Evolutionary conservation across 2,329 filamentous ascomycete species (phyloP).

Genomic region (Davidsoniella eucalypti): DNA sequence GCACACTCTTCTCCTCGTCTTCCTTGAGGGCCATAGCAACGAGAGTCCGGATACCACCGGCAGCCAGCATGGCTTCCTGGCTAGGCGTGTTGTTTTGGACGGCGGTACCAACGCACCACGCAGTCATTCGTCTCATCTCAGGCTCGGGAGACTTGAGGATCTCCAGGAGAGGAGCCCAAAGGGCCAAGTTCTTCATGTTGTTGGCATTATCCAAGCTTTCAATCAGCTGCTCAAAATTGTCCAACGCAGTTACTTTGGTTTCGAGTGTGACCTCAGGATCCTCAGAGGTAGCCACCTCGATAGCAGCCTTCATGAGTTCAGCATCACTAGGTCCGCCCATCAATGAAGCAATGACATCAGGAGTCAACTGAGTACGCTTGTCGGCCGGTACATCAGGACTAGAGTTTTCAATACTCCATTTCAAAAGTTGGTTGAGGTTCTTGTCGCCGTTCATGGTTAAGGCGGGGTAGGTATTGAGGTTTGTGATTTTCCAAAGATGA

Average conservation of each 20-base stretch:
- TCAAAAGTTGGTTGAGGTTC: constrained; percentile 57
- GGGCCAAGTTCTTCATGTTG: constrained; percentile 60
- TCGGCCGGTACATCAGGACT: constrained; percentile 20
- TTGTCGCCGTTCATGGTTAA: constrained; percentile 23
- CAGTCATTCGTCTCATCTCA: constrained; percentile 67
- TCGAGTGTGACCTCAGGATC: constrained; percentile 50
- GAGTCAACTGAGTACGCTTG: constrained; percentile 35
- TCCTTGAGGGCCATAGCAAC: constrained; percentile 45
- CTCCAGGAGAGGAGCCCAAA: constrained; percentile 68
- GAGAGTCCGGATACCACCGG: constrained; percentile 54
- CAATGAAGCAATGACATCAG: constrained; percentile 55
- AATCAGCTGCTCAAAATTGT: constrained; percentile 88
- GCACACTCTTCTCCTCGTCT: constrained; percentile 44
- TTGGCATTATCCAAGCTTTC: constrained; percentile 94
- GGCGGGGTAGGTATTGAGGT: constrained; percentile 6
- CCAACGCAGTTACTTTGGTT: constrained; percentile 69
- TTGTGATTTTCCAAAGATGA: not conserved
- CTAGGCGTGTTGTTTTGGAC: constrained; percentile 87
- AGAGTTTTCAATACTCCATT: constrained; percentile 51
- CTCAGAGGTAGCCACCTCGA: constrained; percentile 53
- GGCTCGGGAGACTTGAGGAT: constrained; percentile 51
- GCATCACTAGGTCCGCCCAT: constrained; percentile 80
- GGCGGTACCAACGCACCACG: constrained; percentile 88
- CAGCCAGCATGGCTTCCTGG: constrained; percentile 52
- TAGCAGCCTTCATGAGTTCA: constrained; percentile 75